Evolutionary conservation across 441 rosid species (phyloP).

Genomic region (Heliophila coronopifolia): DNA sequence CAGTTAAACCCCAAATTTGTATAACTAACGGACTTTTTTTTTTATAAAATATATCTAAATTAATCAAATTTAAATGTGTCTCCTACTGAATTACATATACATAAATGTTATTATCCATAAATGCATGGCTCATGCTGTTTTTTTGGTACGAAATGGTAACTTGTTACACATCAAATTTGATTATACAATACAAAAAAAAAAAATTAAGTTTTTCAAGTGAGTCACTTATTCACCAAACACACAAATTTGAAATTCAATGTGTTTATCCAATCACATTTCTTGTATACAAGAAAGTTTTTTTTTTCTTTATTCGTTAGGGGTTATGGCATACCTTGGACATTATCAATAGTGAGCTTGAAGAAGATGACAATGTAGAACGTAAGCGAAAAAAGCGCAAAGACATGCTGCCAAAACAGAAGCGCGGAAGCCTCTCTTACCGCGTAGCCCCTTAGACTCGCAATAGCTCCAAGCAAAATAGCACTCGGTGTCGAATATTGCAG

Average conservation of each 20-base stretch:
- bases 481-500: conserved; percentile 89
- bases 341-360: conserved; percentile 35
- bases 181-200: not conserved
- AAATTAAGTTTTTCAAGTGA: not conserved
- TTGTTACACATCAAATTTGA: not conserved
- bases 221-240: conserved; percentile 19
- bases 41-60: no score
- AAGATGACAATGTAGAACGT: conserved; percentile 59
- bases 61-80: not conserved
- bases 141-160: not conserved
- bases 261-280: conserved; percentile 8
- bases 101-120: no score
- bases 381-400: conserved; percentile 65
- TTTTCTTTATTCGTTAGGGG: not conserved
- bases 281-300: not conserved
- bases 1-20: no score
- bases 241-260: not conserved
- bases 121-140: conserved; percentile 20
- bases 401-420: conserved; percentile 86
- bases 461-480: conserved; percentile 84
- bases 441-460: conserved; percentile 80
- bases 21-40: no score
- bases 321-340: conserved; percentile 12
- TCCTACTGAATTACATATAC: conserved; percentile 6
- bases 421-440: conserved; percentile 85